Evolutionary conservation across 805 yeast species (phyloP), one percentile per base, ranked within the genome.

Genomic region (Yamadazyma ubonensis): DNA sequence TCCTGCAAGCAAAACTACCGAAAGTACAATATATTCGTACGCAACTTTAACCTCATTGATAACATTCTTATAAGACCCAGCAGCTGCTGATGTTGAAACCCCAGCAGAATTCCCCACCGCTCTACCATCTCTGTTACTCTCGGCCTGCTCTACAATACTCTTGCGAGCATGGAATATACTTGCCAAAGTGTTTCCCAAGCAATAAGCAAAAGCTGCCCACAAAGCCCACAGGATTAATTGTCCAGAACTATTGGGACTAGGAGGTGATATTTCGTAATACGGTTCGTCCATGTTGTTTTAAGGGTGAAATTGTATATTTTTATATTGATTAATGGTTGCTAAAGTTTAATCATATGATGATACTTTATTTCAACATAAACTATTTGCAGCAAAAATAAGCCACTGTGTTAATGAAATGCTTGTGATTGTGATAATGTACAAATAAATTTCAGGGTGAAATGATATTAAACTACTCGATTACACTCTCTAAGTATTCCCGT

Each of bases 401-500:
- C n/a, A n/a, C n/a, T n/a, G n/a, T n/a, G n/a, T n/a, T n/a, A n/a
- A n/a, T n/a, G n/a, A n/a, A n/a, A n/a, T n/a, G n/a, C n/a, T n/a
- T n/a, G n/a, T n/a, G n/a, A n/a, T n/a, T n/a, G n/a, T n/a, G n/a
- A n/a, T n/a, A n/a, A n/a, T n/a, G n/a, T n/a, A n/a, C n/a, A n/a
- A n/a, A n/a, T n/a, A n/a, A n/a, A n/a, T n/a, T n/a, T n/a, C n/a
- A n/a, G n/a, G n/a, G n/a, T n/a, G n/a, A n/a, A n/a, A n/a, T n/a
- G n/a, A n/a, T n/a, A n/a, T n/a, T n/a, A n/a, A n/a, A n/a, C 39
- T 39, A 61, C 41, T 61, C 58, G 12, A 66, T 57, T 9, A 61
- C 63, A 27, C 58, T 68, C 33, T 82, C 80, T 37, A 84, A 66
- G 48, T 83, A 83, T 17, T 65, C 71, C 57, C 70, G 71, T 30